Percentiles rank a stretch among this genome's conserved stretches.
These are phyloP conservation scores for Blepharisma undulans DNA, from an alignment of 169 alveolate genomes.

Conservation along the genomic window DNA sequence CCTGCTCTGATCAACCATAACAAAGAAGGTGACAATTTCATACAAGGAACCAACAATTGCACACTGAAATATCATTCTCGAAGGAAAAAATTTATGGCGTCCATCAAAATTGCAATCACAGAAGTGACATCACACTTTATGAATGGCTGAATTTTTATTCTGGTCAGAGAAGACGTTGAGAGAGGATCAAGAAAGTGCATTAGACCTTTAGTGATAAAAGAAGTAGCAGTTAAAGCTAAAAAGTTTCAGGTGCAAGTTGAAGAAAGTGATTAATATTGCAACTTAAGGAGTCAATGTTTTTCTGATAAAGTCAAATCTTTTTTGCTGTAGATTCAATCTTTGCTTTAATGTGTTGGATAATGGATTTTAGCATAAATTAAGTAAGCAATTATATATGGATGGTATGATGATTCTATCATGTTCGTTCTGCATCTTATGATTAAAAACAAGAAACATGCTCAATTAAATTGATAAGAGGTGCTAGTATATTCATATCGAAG, in stretches of 20 bases:
- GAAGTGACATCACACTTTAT: slow-evolving; percentile 19
- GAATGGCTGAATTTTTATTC: background rate
- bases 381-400: no score
- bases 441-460: no score
- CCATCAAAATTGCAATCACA: background rate
- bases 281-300: no score
- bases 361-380: no score
- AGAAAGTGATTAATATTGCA: background rate
- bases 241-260: background rate
- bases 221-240: background rate
- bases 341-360: no score
- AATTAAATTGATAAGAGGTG: no score
- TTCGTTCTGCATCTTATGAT: no score
- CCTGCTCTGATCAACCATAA: background rate
- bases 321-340: no score
- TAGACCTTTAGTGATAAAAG: slow-evolving; percentile 1
- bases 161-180: background rate
- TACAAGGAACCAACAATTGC: background rate
- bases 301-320: no score
- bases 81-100: background rate
- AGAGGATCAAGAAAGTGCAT: background rate
- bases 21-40: background rate
- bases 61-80: background rate
- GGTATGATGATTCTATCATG: no score
- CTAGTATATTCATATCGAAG: no score